Conservation (phyloP, 2,329 filamentous ascomycete genomes). For the Diaporthe vexans region DNA sequence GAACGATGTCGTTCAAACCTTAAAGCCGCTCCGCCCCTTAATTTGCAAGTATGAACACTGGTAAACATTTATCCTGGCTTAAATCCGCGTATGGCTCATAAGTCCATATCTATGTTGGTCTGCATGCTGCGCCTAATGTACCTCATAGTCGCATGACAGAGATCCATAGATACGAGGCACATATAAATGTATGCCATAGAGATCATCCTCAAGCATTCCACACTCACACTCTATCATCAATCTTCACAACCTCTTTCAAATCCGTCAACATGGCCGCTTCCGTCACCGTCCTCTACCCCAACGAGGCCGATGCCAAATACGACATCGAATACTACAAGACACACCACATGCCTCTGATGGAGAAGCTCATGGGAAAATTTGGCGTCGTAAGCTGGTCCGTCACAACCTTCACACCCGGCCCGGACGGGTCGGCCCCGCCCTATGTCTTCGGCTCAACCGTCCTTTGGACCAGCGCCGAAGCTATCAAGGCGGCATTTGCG, state of each 20-base stretch:
- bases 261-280: background rate
- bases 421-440: background rate
- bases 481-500: background rate
- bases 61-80: background rate
- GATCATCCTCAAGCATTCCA: background rate
- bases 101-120: background rate
- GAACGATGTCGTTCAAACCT: too few species aligned
- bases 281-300: background rate
- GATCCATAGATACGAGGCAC: background rate
- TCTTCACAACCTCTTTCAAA: background rate
- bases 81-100: background rate
- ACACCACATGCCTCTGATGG: background rate
- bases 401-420: background rate
- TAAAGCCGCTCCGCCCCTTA: too few species aligned
- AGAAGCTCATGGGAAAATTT: background rate
- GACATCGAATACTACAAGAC: background rate
- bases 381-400: background rate
- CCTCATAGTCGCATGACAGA: background rate
- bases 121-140: too few species aligned
- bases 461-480: background rate
- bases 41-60: too few species aligned
- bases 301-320: slow-evolving; percentile 4
- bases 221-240: background rate
- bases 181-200: background rate
- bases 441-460: background rate